phyloP scores from a whole-genome alignment of 352 stramenopile species.

The Phytophthora syringae region DNA sequence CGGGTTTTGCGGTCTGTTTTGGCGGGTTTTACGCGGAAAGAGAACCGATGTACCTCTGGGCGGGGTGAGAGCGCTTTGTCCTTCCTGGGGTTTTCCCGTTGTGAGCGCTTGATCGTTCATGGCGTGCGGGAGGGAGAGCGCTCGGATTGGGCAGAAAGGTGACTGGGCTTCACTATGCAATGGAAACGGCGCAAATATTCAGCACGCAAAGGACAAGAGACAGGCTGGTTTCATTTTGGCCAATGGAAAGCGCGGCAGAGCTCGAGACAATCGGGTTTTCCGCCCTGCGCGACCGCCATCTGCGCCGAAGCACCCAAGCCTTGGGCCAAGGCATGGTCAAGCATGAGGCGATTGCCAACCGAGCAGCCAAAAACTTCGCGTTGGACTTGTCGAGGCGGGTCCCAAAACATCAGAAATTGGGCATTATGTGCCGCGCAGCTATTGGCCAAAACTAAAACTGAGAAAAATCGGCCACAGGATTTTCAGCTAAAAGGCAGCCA shows the following conservation, averaged over 20 bases:
- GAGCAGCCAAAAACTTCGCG: background rate
- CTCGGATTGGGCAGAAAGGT: slow-evolving; percentile 4
- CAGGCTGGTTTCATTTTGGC: slow-evolving; percentile 4
- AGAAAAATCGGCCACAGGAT: background rate
- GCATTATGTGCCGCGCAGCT: background rate
- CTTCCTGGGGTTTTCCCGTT: slow-evolving; percentile 33
- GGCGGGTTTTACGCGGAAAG: too few relatives aligned
- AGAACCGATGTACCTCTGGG: too few relatives aligned
- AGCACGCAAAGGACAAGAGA: slow-evolving; percentile 20
- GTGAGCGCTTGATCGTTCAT: slow-evolving; percentile 21
- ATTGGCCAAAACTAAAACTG: background rate
- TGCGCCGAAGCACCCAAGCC: slow-evolving; percentile 13
- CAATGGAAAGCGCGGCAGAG: slow-evolving; percentile 8
- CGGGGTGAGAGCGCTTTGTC: slow-evolving; percentile 26
- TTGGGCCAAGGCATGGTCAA: too few relatives aligned
- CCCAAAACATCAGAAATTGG: background rate
- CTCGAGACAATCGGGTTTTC: slow-evolving; percentile 32
- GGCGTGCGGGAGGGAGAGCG: slow-evolving; percentile 25
- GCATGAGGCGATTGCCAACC: too few relatives aligned
- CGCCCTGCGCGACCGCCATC: slow-evolving; percentile 21
- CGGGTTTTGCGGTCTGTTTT: too few relatives aligned
- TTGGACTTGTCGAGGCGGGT: background rate
- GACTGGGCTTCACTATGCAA: slow-evolving; percentile 22
- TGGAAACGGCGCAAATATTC: slow-evolving; percentile 40
- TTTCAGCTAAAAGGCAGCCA: too few relatives aligned